A percentile compares a stretch with the other conserved stretches of the same genome.
Conservation (phyloP, 1,139 yeast species). For the Blastobotrys raffinosifermentans region DNA sequence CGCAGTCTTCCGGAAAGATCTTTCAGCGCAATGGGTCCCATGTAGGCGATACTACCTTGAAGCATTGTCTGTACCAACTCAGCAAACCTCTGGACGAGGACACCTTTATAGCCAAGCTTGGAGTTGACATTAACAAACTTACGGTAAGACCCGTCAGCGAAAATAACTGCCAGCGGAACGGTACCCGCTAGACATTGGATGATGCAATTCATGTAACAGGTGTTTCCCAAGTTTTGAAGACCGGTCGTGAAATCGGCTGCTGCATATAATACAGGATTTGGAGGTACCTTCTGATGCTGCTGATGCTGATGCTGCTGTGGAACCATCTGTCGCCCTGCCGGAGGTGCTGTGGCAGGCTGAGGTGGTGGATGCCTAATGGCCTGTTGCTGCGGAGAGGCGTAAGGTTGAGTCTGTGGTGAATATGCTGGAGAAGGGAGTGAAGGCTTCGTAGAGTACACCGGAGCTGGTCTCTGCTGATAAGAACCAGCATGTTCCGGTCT, state of each 20-base stretch:
- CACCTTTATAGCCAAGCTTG: constrained; percentile 77
- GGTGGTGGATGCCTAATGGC: neutral
- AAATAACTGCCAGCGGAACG: constrained; percentile 41
- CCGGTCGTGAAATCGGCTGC: constrained; percentile 44
- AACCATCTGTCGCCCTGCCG: neutral
- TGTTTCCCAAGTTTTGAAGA: constrained; percentile 75
- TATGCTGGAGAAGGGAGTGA: constrained; percentile 1
- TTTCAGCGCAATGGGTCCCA: constrained; percentile 56
- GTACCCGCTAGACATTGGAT: constrained; percentile 72
- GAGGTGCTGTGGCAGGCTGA: constrained; percentile 1
- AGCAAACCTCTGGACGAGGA: constrained; percentile 68
- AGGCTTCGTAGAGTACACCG: constrained; percentile 2
- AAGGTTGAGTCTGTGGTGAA: no score
- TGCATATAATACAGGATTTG: no score
- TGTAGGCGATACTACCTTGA: constrained; percentile 42
- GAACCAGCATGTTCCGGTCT: no score
- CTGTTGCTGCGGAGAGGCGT: constrained; percentile 1
- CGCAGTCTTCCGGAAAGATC: constrained; percentile 61
- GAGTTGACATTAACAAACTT: constrained; percentile 71
- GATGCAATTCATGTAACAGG: constrained; percentile 91
- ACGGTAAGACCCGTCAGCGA: constrained; percentile 54
- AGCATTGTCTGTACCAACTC: constrained; percentile 57
- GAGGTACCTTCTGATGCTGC: constrained; percentile 1
- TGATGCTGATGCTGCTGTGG: neutral
- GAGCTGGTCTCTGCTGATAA: constrained; percentile 1